Percentiles rank a stretch among this genome's conserved stretches.
Evolutionary conservation across 75 land plant species (phyloP).

Genomic region (Gnetum montanum): DNA sequence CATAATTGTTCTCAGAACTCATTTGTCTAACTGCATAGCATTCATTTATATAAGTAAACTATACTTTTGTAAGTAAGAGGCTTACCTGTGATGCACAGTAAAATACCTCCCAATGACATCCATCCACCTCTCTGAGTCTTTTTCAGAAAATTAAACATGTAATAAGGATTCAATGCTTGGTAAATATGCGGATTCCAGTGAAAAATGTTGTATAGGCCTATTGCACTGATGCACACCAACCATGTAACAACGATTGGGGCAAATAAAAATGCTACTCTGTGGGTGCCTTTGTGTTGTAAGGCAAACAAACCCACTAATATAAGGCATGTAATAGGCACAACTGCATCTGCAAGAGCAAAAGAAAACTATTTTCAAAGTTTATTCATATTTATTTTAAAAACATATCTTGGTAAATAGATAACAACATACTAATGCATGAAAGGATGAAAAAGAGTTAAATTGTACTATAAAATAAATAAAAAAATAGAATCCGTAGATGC

Average conservation of each 20-base stretch:
- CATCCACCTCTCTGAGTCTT: conserved; percentile 32
- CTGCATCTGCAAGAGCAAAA: conserved; percentile 28
- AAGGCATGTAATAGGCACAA: conserved; percentile 27
- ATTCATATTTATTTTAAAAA: not conserved
- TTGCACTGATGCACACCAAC: conserved; percentile 33
- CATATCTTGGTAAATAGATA: not conserved
- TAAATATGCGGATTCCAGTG: conserved; percentile 30
- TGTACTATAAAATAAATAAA: no score
- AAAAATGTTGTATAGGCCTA: conserved; percentile 39
- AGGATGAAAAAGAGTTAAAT: no score
- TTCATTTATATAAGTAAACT: no score
- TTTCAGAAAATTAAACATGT: conserved; percentile 39
- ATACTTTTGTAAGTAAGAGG: no score
- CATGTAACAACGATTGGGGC: conserved; percentile 43
- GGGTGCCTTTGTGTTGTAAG: conserved; percentile 47
- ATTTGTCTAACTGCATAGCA: no score
- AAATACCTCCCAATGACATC: conserved; percentile 41
- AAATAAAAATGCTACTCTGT: conserved; percentile 35
- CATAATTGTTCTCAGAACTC: not conserved
- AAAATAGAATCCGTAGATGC: no score
- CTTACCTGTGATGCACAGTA: conserved; percentile 46
- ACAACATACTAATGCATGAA: no score
- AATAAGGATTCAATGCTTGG: conserved; percentile 37
- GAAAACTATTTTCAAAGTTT: no score
- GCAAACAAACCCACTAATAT: conserved; percentile 40